Evolutionary conservation across 495 filamentous ascomycete genomes (phyloP), one percentile per base, ranked within the genome.

Genomic region (Chaetomium cochliodes): DNA sequence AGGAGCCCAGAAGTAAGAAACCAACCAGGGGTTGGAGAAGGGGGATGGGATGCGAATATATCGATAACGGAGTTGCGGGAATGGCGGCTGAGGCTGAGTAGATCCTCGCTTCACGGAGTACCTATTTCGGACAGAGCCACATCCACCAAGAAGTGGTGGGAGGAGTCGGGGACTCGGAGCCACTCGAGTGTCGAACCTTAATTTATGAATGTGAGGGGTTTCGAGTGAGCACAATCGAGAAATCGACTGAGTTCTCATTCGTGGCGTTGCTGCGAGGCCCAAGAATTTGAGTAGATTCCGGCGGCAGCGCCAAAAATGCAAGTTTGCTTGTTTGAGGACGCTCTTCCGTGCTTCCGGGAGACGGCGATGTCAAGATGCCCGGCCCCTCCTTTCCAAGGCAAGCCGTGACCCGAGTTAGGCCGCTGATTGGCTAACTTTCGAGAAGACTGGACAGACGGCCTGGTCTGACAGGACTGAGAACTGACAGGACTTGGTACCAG

Each of bases 1-100:
- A 18, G 33, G 16, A 44, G 58, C 8, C 50, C 20, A 33, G 52
- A 39, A 37, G 37, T 16, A 26, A 23, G 12, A 18, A 23, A 18
- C 46, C 16, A 51, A 20, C 25, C 41, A 13, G 12, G 41, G 20
- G 53, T 46, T 44, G 62, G 55, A 30, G 55, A 50, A 23, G 51
- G 28, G 52, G 53, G 37, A 26, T 18, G 50, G 30, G 30, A 25
- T 13, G n/a, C 1, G 52, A 50, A 52, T 59, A 58, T 51, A 37
- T 60, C 46, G 44, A 50, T 16, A 39, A 51, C 26, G 16, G 18
- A 30, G 26, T 55, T 52, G 61, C 61, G 62, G 54, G 46, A 49
- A 26, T 22, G 33, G 55, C 62, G 62, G 62, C 44, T 57, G 62
- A 52, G 55, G 55, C 62, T 53, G 62, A 59, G 42, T 58, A 25